Conservation (phyloP, 164 flowering plant genomes). For the Liquidambar formosana region DNA sequence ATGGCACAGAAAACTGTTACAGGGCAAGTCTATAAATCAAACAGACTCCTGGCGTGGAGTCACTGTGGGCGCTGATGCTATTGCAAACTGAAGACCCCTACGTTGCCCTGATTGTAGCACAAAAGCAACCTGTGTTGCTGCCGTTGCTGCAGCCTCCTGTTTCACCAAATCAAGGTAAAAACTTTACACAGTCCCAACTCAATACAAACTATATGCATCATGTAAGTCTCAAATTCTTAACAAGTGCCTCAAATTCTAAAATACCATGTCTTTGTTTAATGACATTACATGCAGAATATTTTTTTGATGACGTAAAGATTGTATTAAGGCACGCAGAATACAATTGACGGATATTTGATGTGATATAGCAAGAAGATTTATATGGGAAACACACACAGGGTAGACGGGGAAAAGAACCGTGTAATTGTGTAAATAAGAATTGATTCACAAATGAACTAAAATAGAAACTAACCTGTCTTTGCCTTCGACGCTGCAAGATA, state of each 20-base stretch:
- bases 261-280: too few relatives aligned
- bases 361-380: background rate
- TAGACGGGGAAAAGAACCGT: too few relatives aligned
- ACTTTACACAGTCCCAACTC: background rate
- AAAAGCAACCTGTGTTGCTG: constrained; percentile 88
- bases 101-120: constrained; percentile 74
- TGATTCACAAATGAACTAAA: background rate
- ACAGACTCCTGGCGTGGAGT: constrained; percentile 43
- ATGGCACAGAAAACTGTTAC: background rate
- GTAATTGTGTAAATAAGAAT: too few relatives aligned
- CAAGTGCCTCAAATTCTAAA: too few relatives aligned
- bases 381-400: too few relatives aligned
- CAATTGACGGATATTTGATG: background rate
- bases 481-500: constrained; percentile 83
- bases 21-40: constrained; percentile 11
- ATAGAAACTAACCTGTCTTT: constrained; percentile 56
- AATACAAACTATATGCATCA: background rate
- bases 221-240: background rate
- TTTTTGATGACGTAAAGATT: too few relatives aligned
- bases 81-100: constrained; percentile 67
- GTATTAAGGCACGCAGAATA: too few relatives aligned
- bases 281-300: too few relatives aligned
- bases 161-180: constrained; percentile 1
- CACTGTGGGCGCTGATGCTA: constrained; percentile 44
- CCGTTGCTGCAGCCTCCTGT: constrained; percentile 81